Evolutionary conservation across 1,284 basidiomycete species (phyloP), one percentile per base, ranked within the genome.

Genomic region (Thecaphora frezii): DNA sequence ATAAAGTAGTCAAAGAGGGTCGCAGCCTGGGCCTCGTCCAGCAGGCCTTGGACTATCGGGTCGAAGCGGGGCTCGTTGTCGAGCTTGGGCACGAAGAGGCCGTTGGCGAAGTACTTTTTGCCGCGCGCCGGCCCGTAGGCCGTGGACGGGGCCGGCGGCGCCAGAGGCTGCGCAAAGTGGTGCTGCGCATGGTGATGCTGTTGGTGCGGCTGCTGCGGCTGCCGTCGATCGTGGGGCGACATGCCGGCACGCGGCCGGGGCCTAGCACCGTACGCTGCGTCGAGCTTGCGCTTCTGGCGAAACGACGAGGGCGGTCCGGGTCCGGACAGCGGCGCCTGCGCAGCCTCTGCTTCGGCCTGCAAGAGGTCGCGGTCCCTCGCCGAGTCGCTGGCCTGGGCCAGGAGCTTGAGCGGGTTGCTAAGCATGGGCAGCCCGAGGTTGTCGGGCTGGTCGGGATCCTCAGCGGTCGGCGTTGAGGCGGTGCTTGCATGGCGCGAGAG

Each of bases 351-450:
- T n/a, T n/a, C n/a, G n/a, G 13, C 7, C 7, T 7, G 28, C 7
- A 28, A 13, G 8, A 56, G 42, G 22, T 66, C 63, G 4, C 58
- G 49, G 19, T 64, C 65, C 23, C 60, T 43, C 3, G 64, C 64
- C 18, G 58, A 58, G 38, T 62, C 64, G 51, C 64, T 66, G 9
- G 64, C 64, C 12, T 58, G 58, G 9, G 64, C 66, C 0, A 68
- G 52, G 33, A 68, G 47, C 24, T 68, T 68, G 47, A 68, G 53
- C 23, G 66, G 66, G 26, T 68, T 68, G 9, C 54, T 59, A 16
- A 68, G 51, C 7, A 58, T 66, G 10, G 62, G 66, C n/a, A 68
- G 45, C 8, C 66, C 66, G 1, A 66, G 48, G 24, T 68, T 66
- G 25, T 68, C 60, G 1, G 65, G 61, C 42, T 68, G 60, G 21